Conservation (phyloP, 1,284 basidiomycete genomes). For the Apiotrichum sp. region DNA sequence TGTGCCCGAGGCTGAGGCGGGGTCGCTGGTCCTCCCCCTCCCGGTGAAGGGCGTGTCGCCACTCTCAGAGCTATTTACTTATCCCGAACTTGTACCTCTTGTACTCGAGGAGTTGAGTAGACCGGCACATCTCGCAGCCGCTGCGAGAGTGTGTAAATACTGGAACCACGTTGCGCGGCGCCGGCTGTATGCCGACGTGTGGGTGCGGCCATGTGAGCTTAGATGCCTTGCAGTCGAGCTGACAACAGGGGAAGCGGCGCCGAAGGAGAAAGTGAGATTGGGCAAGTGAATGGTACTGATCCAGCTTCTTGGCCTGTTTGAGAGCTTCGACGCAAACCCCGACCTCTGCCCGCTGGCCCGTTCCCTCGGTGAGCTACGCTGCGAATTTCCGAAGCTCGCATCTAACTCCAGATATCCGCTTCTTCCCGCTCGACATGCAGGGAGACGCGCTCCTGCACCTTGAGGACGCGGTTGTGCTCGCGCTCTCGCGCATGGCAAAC, state of each 20-base stretch:
- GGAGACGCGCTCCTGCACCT: slow-evolving; percentile 30
- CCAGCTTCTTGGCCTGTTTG: slow-evolving; percentile 37
- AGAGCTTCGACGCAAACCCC: slow-evolving; percentile 25
- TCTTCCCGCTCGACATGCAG: slow-evolving; percentile 38
- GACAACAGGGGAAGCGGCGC: slow-evolving; percentile 35
- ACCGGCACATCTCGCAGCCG: slow-evolving; percentile 30
- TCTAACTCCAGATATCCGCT: slow-evolving; percentile 33
- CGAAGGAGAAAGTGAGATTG: slow-evolving; percentile 18
- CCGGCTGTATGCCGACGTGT: slow-evolving; percentile 38
- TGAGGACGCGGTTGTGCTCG: slow-evolving; percentile 28
- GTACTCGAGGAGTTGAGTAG: slow-evolving; percentile 32
- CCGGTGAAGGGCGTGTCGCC: slow-evolving; percentile 16
- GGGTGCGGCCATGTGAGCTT: slow-evolving; percentile 44
- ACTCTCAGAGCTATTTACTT: slow-evolving; percentile 27
- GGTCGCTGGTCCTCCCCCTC: slow-evolving; percentile 25
- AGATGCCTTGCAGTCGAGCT: neutral
- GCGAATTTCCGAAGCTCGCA: neutral
- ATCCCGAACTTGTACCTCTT: slow-evolving; percentile 34
- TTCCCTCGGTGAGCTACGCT: slow-evolving; percentile 29
- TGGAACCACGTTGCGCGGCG: slow-evolving; percentile 29
- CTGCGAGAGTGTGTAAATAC: slow-evolving; percentile 27
- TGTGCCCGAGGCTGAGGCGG: slow-evolving; percentile 15
- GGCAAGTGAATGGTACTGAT: neutral
- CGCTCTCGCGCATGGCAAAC: slow-evolving; percentile 32
- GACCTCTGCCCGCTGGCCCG: slow-evolving; percentile 33